Conservation (phyloP, 2,329 filamentous ascomycete genomes). For the Byssoonygena ceratinophila region DNA sequence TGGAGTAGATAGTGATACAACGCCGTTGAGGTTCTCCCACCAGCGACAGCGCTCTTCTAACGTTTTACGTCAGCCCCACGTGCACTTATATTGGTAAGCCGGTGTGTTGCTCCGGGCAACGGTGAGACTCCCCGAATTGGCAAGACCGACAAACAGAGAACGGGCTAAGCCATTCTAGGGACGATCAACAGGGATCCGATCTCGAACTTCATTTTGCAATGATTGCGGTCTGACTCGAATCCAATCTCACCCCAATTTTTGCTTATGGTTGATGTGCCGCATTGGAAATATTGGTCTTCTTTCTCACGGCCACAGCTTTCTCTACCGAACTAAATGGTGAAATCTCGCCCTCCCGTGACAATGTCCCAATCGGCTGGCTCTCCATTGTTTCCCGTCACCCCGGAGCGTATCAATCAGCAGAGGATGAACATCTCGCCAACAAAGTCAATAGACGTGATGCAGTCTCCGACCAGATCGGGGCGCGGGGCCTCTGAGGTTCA, state of each 20-base stretch:
- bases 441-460: conserved; percentile 27
- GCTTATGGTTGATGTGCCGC: no score
- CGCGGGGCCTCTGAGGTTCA: conserved; percentile 37
- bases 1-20: no score
- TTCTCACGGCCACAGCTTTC: background rate
- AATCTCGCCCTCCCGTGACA: conserved; percentile 14
- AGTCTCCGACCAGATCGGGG: conserved; percentile 29
- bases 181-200: no score
- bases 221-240: background rate
- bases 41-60: no score
- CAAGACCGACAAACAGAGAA: background rate
- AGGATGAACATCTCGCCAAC: conserved; percentile 33
- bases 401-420: conserved; percentile 42
- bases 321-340: background rate
- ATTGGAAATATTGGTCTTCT: background rate
- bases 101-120: conserved; percentile 1
- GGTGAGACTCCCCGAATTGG: background rate
- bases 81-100: conserved; percentile 1
- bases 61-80: background rate
- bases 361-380: conserved; percentile 23
- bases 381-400: conserved; percentile 37
- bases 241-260: background rate
- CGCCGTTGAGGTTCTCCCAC: no score
- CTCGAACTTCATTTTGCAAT: background rate
- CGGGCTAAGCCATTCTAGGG: background rate